A percentile compares a stretch with the other conserved stretches of the same genome.
Evolutionary conservation across 176 grass and related monocot genomes (phyloP).

Genomic region (Sorghum bicolor): DNA sequence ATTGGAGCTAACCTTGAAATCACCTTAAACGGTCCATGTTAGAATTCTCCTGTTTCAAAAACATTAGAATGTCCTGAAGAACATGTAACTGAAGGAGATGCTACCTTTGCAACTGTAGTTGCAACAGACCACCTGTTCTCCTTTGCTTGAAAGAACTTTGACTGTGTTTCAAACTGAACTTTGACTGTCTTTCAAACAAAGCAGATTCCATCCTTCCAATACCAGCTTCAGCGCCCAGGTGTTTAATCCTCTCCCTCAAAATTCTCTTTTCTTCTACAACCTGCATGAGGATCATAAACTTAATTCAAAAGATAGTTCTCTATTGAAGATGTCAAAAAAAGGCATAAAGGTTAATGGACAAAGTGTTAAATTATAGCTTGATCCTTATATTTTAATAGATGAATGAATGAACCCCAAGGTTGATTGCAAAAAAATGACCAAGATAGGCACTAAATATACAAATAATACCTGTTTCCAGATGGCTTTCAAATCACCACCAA

Average conservation of each 20-base stretch:
- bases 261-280: constrained; percentile 71
- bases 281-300: constrained; percentile 16
- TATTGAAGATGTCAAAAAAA: constrained; percentile 20
- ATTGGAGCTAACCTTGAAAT: not conserved
- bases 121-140: constrained; percentile 21
- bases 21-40: constrained; percentile 24
- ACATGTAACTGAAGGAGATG: constrained; percentile 32
- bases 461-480: too few relatives aligned
- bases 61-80: constrained; percentile 26
- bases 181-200: constrained; percentile 57
- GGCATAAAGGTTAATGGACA: not conserved
- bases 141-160: constrained; percentile 69
- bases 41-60: constrained; percentile 29
- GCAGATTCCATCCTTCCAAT: constrained; percentile 73
- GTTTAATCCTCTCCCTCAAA: constrained; percentile 63
- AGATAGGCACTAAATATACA: too few relatives aligned
- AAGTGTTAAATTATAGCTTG: too few relatives aligned
- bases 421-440: too few relatives aligned
- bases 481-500: too few relatives aligned
- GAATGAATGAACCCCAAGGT: too few relatives aligned
- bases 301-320: constrained; percentile 19
- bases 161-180: constrained; percentile 57
- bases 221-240: constrained; percentile 66
- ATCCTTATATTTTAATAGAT: too few relatives aligned
- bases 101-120: constrained; percentile 23